phyloP scores from a whole-genome alignment of 306 rosid species.

The Phaseolus lunatus region DNA sequence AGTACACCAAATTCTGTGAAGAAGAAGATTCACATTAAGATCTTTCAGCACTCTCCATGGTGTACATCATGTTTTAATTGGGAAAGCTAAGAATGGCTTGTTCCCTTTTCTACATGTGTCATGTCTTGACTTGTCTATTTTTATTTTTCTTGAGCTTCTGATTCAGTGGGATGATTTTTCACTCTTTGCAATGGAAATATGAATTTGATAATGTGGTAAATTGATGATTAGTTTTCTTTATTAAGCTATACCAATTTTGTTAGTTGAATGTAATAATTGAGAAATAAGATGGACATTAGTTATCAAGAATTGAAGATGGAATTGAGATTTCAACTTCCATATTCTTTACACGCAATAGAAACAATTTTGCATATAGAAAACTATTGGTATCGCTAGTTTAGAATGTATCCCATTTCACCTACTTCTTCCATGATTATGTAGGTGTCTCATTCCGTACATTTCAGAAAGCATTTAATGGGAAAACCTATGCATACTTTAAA shows the following conservation, averaged over 20 bases:
- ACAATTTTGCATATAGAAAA: background rate
- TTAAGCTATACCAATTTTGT: background rate
- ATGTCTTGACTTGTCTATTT: constrained; percentile 34
- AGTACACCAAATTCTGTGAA: constrained; percentile 93
- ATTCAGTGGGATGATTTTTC: constrained; percentile 38
- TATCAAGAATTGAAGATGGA: background rate
- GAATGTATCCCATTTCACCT: too few species aligned
- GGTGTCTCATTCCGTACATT: too few species aligned
- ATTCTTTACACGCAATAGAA: background rate
- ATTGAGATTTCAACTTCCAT: background rate
- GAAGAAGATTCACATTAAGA: constrained; percentile 87
- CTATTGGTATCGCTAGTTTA: too few species aligned
- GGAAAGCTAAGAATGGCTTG: constrained; percentile 43
- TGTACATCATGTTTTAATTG: constrained; percentile 37
- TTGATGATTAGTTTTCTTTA: background rate
- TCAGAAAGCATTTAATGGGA: background rate
- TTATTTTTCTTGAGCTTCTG: constrained; percentile 39
- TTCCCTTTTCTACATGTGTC: constrained; percentile 12
- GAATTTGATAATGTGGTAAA: constrained; percentile 26
- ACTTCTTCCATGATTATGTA: too few species aligned
- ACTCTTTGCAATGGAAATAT: constrained; percentile 15
- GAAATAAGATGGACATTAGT: background rate
- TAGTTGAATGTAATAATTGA: background rate
- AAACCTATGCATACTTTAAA: background rate
- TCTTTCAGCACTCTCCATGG: constrained; percentile 28